phyloP scores from a whole-genome alignment of 306 rosid species.

The Lathyrus sativus region DNA sequence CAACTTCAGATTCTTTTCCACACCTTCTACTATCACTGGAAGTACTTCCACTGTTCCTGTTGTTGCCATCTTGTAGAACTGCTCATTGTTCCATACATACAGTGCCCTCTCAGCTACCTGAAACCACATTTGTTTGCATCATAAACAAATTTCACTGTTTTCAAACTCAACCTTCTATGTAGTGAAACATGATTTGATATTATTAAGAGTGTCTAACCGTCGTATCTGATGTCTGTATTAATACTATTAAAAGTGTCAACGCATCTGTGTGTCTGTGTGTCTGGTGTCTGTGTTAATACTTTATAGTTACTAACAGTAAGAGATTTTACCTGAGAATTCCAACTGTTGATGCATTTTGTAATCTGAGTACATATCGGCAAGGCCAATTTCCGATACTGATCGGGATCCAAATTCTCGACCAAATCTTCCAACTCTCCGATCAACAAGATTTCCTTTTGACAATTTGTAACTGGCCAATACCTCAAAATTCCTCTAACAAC shows the following conservation, averaged over 20 bases:
- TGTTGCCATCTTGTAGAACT: constrained; percentile 72
- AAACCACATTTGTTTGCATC: neutral
- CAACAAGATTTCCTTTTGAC: constrained; percentile 73
- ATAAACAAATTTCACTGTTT: neutral
- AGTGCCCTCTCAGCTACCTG: constrained; percentile 91
- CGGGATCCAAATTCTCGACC: constrained; percentile 72
- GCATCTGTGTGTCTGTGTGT: too few relatives aligned
- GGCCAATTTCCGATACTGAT: constrained; percentile 76
- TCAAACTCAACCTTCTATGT: too few relatives aligned
- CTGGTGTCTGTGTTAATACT: too few relatives aligned
- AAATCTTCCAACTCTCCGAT: constrained; percentile 84
- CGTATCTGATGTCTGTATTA: too few relatives aligned
- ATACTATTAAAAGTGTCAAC: too few relatives aligned
- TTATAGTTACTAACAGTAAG: neutral
- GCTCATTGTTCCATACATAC: constrained; percentile 84
- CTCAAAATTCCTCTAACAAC: constrained; percentile 73
- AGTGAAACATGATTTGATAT: too few relatives aligned
- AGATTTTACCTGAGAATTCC: constrained; percentile 75
- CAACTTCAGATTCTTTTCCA: constrained; percentile 71
- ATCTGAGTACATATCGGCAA: constrained; percentile 66
- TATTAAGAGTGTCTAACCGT: too few relatives aligned
- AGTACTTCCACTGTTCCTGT: constrained; percentile 65
- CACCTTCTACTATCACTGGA: constrained; percentile 66
- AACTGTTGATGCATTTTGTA: constrained; percentile 71
- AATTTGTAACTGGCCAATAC: constrained; percentile 82